A percentile compares a stretch with the other conserved stretches of the same genome.
Conservation (phyloP, 495 filamentous ascomycete genomes). For the Lophiostoma macrostomum region DNA sequence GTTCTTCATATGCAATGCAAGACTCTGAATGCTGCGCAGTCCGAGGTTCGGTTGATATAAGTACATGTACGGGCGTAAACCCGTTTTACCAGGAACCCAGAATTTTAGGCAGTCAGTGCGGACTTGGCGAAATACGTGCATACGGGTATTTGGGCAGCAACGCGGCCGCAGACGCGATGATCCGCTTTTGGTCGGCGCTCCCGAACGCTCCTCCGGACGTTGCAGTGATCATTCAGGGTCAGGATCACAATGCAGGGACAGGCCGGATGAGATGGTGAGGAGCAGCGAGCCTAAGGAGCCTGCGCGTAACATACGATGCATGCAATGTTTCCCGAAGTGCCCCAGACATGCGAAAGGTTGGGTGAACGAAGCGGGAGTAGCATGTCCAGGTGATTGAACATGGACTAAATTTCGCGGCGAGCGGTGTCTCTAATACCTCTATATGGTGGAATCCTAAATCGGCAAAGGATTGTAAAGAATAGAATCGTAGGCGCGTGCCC, state of each 20-base stretch:
- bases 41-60: no score
- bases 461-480: conserved; percentile 9
- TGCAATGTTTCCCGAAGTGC: neutral
- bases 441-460: conserved; percentile 1
- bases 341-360: neutral
- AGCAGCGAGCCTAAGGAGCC: neutral
- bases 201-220: neutral
- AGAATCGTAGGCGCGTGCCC: neutral
- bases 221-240: neutral
- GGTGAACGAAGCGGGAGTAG: neutral
- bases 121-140: neutral
- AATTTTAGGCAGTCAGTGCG: neutral
- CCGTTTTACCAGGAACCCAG: neutral
- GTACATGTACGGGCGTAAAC: neutral
- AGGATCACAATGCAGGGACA: no score
- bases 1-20: no score
- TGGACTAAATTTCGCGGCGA: conserved; percentile 27
- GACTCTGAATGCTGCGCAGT: no score
- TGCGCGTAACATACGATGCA: neutral
- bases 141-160: conserved; percentile 15
- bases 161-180: neutral
- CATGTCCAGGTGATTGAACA: neutral
- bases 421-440: conserved; percentile 24
- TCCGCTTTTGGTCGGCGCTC: neutral
- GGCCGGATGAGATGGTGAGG: neutral